Percentiles rank a stretch among this genome's conserved stretches.
Evolutionary conservation across 1,139 yeast species (phyloP).

Genomic region (Ogataea hybrid): DNA sequence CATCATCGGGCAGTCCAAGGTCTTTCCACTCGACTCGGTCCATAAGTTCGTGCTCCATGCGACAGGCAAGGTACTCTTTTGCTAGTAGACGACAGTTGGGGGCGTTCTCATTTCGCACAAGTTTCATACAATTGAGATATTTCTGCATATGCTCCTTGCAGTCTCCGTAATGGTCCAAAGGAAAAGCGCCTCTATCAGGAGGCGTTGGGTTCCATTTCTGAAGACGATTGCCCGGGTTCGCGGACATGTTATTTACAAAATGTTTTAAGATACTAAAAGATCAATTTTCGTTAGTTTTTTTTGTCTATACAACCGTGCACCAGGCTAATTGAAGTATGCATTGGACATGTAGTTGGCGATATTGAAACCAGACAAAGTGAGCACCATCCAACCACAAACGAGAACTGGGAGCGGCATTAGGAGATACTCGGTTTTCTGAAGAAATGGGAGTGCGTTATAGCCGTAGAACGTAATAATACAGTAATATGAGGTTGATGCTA

Average conservation of each 20-base stretch:
- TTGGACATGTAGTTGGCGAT: slow-evolving; percentile 68
- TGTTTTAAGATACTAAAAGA: neutral
- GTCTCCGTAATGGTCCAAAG: slow-evolving; percentile 79
- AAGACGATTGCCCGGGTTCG: slow-evolving; percentile 41
- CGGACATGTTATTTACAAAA: slow-evolving; percentile 28
- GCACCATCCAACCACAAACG: slow-evolving; percentile 53
- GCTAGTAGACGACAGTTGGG: slow-evolving; percentile 86
- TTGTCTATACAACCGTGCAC: slow-evolving; percentile 12
- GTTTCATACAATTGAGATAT: slow-evolving; percentile 75
- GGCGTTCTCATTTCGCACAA: slow-evolving; percentile 79
- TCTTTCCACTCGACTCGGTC: slow-evolving; percentile 74
- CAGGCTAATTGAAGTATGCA: slow-evolving; percentile 51
- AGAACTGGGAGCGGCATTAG: slow-evolving; percentile 58
- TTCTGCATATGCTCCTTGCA: slow-evolving; percentile 73
- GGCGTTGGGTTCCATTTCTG: slow-evolving; percentile 79
- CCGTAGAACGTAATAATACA: slow-evolving; percentile 83
- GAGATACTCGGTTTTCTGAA: slow-evolving; percentile 58
- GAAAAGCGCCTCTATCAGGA: slow-evolving; percentile 95
- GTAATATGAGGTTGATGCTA: slow-evolving; percentile 71
- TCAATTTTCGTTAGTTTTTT: no score
- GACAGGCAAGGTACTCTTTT: slow-evolving; percentile 73
- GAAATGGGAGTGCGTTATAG: slow-evolving; percentile 77
- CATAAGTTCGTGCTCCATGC: slow-evolving; percentile 92
- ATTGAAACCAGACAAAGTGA: slow-evolving; percentile 64
- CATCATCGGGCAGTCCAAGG: slow-evolving; percentile 76